Evolutionary conservation across 2,329 filamentous ascomycete species (phyloP), one percentile per base, ranked within the genome.

Genomic region (Ambrosiella xylebori): DNA sequence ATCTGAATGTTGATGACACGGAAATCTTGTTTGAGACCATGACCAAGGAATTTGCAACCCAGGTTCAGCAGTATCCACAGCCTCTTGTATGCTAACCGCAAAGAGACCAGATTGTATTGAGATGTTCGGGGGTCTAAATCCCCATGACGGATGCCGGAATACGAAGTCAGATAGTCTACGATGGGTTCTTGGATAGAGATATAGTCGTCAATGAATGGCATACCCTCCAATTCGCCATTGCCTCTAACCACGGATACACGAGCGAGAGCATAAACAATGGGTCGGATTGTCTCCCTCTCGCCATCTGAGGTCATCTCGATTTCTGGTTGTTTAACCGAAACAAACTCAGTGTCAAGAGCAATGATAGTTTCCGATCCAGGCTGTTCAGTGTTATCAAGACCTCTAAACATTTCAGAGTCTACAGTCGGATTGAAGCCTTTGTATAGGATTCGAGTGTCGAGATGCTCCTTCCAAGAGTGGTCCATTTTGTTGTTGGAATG

Each of bases 1-100:
- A 98, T 86, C 68, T 96, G 88, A 58, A 98, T 96, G 69, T 98
- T 98, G 71, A 95, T 95, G 58, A 95, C 95, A 57, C 93, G 88
- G 72, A 98, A 97, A 70, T 98, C 93, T 64, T 93, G 91, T 63
- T 88, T 88, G 47, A 98, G 76, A 3, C 91, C 91, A 66, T 98
- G 93, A 1, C 93, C 93, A 4, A 98, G 79, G 68, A 98, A 98
- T 62, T 87, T 81, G 71, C 89, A 95, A 53, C 93, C 93, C 0
- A 97, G 77, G 67, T 98, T 98, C 38, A 98, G 79, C 15, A 98
- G 77, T 13, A 97, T 80, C 94, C 94, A 98, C 37, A 98, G 81
- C 69, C 96, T 96, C 71, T 98, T 98, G 76, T 97, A 98, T 1
- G 88, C 90, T 59, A 86, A 80, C 68, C 98, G 98, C 45, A 97